Base-by-base conservation (phyloP, 2,329 filamentous ascomycete genomes). In the Lachnum nothofagi region DNA sequence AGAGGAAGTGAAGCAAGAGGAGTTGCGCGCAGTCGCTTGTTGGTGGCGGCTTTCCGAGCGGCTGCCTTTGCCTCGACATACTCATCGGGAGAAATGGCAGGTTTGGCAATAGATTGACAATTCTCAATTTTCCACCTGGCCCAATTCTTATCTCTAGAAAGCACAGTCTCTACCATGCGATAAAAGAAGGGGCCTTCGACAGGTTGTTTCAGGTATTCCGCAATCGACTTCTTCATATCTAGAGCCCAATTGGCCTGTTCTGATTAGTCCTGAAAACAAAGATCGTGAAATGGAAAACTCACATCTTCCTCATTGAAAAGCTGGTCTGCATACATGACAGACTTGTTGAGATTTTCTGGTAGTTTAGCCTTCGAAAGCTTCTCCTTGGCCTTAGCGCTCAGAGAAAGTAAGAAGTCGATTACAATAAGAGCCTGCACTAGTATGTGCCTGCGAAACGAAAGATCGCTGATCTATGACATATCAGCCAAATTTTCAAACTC, bases 121-220 rank as follows among this genome's bases (percentile, higher is more conserved):
- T 85, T 88, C 66, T 96, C 90, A 52, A 91, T 85, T 71, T 99
- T 99, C 93, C 93, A 99, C 54, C 90, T 85, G 38, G 94, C 90
- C 94, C 94, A 98, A 65, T 97, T 96, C 73, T 96, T 97, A 68
- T 99, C 93, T 55, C 93, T 80, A 20, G 89, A 88, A 24, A 98
- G 79, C 25, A 98, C 91, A 10, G 91, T 97, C 66, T 97, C 91
- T 25, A 98, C 90, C 81, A 97, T 95, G 33, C 93, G 85, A 69
- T 90, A 86, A 68, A 97, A 98, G 68, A 95, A 95, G 55, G 88
- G 87, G 24, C 93, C 93, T 62, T 95, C 91, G 35, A 76, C 71
- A 17, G 88, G 88, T 60, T 84, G 78, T 63, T 86, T 86, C 48
- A 98, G 78, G 67, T 96, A 95, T 50, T 82, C 81, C 51, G 86